Evolutionary conservation across 2,329 filamentous ascomycete species (phyloP).

Genomic region (Calonectria hongkongensis): DNA sequence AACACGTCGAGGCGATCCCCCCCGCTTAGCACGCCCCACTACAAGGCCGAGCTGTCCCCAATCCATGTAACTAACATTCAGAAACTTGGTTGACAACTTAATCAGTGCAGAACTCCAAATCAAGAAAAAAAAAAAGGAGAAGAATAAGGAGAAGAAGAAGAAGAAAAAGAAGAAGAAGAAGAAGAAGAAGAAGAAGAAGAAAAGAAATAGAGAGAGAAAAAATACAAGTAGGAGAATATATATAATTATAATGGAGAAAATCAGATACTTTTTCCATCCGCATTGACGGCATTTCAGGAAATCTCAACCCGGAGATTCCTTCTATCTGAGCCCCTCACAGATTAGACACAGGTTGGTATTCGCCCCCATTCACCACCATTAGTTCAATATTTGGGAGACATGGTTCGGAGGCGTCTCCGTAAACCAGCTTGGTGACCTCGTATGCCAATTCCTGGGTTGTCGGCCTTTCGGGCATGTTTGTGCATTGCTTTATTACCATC

Average conservation of each 20-base stretch:
- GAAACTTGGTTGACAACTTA: neutral
- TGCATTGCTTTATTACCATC: constrained; percentile 19
- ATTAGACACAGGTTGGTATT: neutral
- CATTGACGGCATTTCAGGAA: neutral
- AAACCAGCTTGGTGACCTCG: neutral
- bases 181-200: too few relatives aligned
- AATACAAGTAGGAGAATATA: too few relatives aligned
- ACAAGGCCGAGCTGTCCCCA: neutral
- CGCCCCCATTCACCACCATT: constrained; percentile 13
- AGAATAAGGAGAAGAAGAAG: too few relatives aligned
- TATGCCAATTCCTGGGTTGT: neutral
- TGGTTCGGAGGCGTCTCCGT: neutral
- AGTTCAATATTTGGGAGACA: constrained; percentile 11
- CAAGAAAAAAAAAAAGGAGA: too few relatives aligned
- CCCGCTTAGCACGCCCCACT: constrained; percentile 6
- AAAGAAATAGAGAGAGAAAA: too few relatives aligned
- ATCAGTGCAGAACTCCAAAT: neutral
- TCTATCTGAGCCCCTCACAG: neutral
- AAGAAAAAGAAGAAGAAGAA: too few relatives aligned
- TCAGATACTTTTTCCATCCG: neutral
- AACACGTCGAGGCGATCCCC: constrained; percentile 10
- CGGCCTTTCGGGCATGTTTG: constrained; percentile 8
- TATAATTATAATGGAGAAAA: too few relatives aligned
- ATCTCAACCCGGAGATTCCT: neutral
- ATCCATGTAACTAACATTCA: neutral